Percentiles rank a stretch among this genome's conserved stretches.
phyloP scores from a whole-genome alignment of 495 filamentous ascomycete genomes.

The Podospora fimiseda region DNA sequence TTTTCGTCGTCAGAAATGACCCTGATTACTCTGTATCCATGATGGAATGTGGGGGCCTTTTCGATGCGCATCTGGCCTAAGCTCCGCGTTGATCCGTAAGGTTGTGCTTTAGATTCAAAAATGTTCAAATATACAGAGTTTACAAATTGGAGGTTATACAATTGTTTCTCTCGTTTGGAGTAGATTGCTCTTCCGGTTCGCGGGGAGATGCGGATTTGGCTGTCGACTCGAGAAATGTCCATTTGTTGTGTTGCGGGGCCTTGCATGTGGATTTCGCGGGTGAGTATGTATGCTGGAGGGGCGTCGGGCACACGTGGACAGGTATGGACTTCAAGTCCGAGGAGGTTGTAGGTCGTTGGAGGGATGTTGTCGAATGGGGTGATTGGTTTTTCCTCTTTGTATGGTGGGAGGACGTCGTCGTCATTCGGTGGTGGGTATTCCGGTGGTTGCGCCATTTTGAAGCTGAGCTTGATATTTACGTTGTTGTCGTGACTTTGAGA shows the following conservation, averaged over 20 bases:
- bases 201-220: constrained; percentile 17
- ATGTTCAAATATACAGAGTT: too few relatives aligned
- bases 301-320: constrained; percentile 7
- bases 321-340: constrained; percentile 23
- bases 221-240: constrained; percentile 25
- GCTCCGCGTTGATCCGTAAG: constrained; percentile 10
- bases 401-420: background rate
- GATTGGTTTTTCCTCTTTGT: background rate
- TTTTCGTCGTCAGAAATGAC: constrained; percentile 10
- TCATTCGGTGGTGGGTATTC: background rate
- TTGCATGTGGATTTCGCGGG: constrained; percentile 21
- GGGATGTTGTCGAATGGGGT: constrained; percentile 23
- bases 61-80: constrained; percentile 21
- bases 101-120: constrained; percentile 15
- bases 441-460: background rate
- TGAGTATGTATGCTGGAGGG: constrained; percentile 25
- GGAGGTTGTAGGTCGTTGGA: constrained; percentile 21
- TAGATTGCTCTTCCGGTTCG: constrained; percentile 16
- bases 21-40: constrained; percentile 17
- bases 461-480: too few relatives aligned
- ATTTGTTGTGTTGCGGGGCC: constrained; percentile 11
- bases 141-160: constrained; percentile 27
- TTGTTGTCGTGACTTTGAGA: background rate
- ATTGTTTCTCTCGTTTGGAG: constrained; percentile 12
- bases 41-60: constrained; percentile 18